Percentiles rank a stretch among this genome's conserved stretches.
Conservation (phyloP, 345 rosid species). For the Theobroma cacao region DNA sequence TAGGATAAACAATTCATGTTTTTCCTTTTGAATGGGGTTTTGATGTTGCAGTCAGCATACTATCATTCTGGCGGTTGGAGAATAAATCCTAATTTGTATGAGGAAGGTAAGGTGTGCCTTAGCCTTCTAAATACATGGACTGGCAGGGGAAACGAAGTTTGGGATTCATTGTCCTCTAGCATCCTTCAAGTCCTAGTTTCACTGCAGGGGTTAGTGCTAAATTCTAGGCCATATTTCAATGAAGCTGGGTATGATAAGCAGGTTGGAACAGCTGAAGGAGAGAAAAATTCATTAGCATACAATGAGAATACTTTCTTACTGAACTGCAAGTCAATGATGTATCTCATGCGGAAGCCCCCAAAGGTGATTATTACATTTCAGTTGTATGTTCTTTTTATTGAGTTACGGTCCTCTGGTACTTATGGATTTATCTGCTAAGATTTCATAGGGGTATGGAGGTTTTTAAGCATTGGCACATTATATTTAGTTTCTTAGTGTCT, state of each 20-base stretch:
- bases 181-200: constrained; percentile 98
- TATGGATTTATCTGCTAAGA: not conserved
- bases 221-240: constrained; percentile 95
- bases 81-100: constrained; percentile 90
- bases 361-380: constrained; percentile 47
- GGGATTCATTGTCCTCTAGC: constrained; percentile 93
- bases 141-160: constrained; percentile 94
- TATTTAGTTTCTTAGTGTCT: not conserved
- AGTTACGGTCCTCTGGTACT: not conserved
- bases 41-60: constrained; percentile 71
- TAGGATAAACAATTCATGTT: not conserved
- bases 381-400: not conserved
- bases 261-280: constrained; percentile 94
- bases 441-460: not conserved
- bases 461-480: not conserved
- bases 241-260: constrained; percentile 99
- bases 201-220: constrained; percentile 93
- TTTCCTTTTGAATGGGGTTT: constrained; percentile 12
- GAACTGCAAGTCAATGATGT: constrained; percentile 94
- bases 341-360: constrained; percentile 84
- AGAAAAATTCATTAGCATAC: constrained; percentile 86
- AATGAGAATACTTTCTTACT: constrained; percentile 91
- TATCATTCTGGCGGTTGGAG: constrained; percentile 99
- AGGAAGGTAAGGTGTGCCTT: constrained; percentile 98
- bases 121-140: constrained; percentile 98